Percentiles rank a stretch among this genome's conserved stretches.
These are phyloP conservation scores for Cichorium intybus DNA, from an alignment of 140 eudicot genomes.

Conservation along the genomic window DNA sequence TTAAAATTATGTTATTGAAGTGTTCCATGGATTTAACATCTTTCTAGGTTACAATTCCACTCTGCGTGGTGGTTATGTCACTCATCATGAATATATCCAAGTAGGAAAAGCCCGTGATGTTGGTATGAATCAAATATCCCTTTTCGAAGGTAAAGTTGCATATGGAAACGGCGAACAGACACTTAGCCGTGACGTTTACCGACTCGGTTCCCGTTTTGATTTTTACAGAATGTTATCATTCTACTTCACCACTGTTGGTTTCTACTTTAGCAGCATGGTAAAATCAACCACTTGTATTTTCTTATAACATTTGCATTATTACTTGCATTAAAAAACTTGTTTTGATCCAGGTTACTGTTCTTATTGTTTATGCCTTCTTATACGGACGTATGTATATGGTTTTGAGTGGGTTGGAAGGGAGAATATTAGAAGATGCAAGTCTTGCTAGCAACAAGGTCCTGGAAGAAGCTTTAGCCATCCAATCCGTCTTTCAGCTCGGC, in stretches of 20 bases:
- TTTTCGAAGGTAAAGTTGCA: conserved; percentile 88
- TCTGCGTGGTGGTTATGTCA: conserved; percentile 91
- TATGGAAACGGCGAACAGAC: conserved; percentile 98
- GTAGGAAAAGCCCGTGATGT: conserved; percentile 94
- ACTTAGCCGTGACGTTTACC: conserved; percentile 85
- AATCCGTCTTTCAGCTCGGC: conserved; percentile 76
- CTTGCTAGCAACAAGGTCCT: conserved; percentile 62
- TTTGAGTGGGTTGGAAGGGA: conserved; percentile 68
- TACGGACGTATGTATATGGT: conserved; percentile 88
- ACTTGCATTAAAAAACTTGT: too few species aligned
- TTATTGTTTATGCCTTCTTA: conserved; percentile 75
- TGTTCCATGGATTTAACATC: too few species aligned
- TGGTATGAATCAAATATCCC: conserved; percentile 89
- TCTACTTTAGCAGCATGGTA: conserved; percentile 91
- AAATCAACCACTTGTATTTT: too few species aligned
- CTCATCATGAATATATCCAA: conserved; percentile 94
- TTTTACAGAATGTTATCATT: conserved; percentile 87
- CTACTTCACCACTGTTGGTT: conserved; percentile 86
- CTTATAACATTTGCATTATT: too few species aligned
- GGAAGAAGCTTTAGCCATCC: conserved; percentile 80
- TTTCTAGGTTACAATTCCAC: conserved; percentile 85
- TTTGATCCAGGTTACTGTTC: conserved; percentile 67
- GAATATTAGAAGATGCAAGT: not conserved
- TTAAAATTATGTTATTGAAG: too few species aligned
- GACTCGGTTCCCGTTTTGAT: too few species aligned